Percentiles rank a stretch among this genome's conserved stretches.
Evolutionary conservation across 73 alveolate genomes (phyloP).

Genomic region (Uronychia binucleata): DNA sequence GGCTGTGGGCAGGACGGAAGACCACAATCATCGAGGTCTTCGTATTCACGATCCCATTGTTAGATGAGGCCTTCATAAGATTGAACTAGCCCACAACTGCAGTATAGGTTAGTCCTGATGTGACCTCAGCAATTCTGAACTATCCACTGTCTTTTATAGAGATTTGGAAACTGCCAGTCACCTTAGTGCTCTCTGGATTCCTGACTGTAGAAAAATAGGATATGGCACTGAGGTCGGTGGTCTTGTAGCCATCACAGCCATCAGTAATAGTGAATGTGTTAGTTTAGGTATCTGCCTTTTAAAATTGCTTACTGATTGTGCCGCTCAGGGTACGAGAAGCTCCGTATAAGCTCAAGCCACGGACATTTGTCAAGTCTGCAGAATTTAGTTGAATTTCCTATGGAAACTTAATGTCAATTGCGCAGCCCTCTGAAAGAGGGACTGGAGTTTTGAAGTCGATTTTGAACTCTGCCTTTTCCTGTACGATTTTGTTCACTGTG

Average conservation of each 20-base stretch:
- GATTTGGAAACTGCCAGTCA: not conserved
- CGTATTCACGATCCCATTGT: not conserved
- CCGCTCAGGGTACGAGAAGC: not conserved
- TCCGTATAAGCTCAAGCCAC: constrained; percentile 4
- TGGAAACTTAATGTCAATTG: constrained; percentile 43
- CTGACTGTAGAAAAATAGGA: constrained; percentile 3
- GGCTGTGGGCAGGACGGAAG: not conserved
- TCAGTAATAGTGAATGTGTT: not conserved
- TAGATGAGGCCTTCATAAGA: not conserved
- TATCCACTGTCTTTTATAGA: not conserved
- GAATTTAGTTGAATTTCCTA: constrained; percentile 22
- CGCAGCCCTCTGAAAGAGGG: constrained; percentile 58
- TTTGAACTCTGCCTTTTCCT: constrained; percentile 29
- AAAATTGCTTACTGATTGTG: not conserved
- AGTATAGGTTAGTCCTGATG: not conserved
- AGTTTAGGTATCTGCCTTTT: not conserved
- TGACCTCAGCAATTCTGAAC: not conserved
- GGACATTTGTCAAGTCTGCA: constrained; percentile 20
- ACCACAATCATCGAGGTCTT: not conserved
- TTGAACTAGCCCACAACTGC: not conserved
- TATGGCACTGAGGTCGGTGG: constrained; percentile 1
- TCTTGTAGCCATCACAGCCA: not conserved
- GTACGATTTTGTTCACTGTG: constrained; percentile 18
- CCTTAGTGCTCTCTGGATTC: not conserved
- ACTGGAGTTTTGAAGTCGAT: constrained; percentile 55